Evolutionary conservation across 2,329 filamentous ascomycete genomes (phyloP).

Genomic region (Diaporthe caulivora): DNA sequence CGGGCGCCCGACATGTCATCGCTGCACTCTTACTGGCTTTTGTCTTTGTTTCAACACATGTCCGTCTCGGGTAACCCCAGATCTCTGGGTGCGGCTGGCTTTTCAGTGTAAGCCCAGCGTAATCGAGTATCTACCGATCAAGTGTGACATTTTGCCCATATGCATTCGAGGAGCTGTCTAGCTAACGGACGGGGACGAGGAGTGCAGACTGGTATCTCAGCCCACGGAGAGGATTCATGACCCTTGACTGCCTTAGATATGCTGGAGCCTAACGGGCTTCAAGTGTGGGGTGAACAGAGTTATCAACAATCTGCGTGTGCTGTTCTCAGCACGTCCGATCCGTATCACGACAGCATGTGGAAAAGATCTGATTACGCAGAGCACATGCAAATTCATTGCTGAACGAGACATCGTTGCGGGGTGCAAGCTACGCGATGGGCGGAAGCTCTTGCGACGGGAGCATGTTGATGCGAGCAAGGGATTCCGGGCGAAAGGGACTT

Average conservation of each 20-base stretch:
- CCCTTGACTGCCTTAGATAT: neutral
- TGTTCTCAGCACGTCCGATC: conserved; percentile 1
- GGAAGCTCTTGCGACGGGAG: conserved; percentile 6
- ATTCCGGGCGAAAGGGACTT: neutral
- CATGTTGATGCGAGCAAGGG: conserved; percentile 2
- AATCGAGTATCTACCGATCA: neutral
- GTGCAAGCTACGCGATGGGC: neutral
- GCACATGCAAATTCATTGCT: neutral
- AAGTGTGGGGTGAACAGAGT: neutral
- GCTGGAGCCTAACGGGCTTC: neutral
- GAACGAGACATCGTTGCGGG: neutral
- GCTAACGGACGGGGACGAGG: neutral
- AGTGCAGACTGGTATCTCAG: conserved; percentile 3
- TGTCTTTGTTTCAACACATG: conserved; percentile 22
- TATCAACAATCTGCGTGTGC: neutral
- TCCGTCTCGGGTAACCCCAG: conserved; percentile 32
- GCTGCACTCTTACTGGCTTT: conserved; percentile 8
- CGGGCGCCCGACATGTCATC: conserved; percentile 24
- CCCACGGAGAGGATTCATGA: conserved; percentile 2
- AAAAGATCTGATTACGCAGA: conserved; percentile 3
- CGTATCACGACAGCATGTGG: neutral
- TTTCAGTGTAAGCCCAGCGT: neutral
- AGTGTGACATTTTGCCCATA: neutral
- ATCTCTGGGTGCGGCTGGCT: conserved; percentile 20
- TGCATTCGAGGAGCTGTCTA: neutral